Conservation (phyloP, 2,329 filamentous ascomycete genomes). For the Arachnopeziza araneosa region DNA sequence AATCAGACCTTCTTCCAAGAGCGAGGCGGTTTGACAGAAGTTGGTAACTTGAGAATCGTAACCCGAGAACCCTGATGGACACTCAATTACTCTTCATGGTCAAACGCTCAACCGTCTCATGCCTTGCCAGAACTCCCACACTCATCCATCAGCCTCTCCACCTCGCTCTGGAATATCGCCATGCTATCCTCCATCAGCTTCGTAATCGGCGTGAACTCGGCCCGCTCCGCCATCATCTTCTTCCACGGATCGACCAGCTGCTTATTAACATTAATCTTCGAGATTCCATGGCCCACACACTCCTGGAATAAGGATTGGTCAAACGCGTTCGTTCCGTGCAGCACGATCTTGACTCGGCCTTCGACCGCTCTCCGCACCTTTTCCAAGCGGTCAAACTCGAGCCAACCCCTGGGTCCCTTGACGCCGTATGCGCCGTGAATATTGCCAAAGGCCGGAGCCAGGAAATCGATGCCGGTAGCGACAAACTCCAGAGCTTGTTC, state of each 20-base stretch:
- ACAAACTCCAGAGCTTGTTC: constrained; percentile 59
- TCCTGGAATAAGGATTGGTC: constrained; percentile 44
- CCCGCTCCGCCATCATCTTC: constrained; percentile 20
- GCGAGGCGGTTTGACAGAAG: too few relatives aligned
- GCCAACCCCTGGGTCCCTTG: constrained; percentile 33
- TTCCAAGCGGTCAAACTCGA: constrained; percentile 35
- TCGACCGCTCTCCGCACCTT: constrained; percentile 23
- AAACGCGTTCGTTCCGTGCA: constrained; percentile 54
- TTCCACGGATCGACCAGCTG: constrained; percentile 23
- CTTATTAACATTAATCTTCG: constrained; percentile 31
- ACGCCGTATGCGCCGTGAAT: constrained; percentile 56
- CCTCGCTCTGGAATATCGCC: constrained; percentile 20
- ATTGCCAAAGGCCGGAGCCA: constrained; percentile 64
- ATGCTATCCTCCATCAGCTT: constrained; percentile 25
- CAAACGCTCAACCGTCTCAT: not conserved
- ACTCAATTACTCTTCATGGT: not conserved
- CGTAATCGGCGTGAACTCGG: constrained; percentile 21
- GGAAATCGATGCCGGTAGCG: constrained; percentile 58
- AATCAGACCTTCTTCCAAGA: too few relatives aligned
- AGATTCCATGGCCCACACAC: constrained; percentile 41
- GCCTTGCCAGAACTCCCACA: constrained; percentile 24
- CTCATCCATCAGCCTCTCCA: constrained; percentile 25
- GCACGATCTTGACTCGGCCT: constrained; percentile 41
- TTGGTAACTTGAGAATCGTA: too few relatives aligned
- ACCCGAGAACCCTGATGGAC: too few relatives aligned